Conservation (phyloP, 2,329 filamentous ascomycete genomes). For the Trichoderma guizhouense region DNA sequence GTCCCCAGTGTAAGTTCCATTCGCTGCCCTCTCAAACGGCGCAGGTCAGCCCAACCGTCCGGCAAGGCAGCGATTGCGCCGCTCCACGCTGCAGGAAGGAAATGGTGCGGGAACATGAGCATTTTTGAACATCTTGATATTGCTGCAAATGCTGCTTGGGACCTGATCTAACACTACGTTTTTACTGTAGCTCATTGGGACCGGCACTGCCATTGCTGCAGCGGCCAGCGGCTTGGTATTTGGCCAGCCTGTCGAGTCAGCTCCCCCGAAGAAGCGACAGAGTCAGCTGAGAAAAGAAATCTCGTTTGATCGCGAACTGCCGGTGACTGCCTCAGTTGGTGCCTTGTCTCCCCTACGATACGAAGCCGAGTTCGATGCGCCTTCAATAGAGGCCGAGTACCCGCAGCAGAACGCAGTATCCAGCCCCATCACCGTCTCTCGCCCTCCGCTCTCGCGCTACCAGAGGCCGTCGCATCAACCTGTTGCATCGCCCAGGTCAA, state of each 20-base stretch:
- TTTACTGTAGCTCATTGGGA: slow-evolving; percentile 53
- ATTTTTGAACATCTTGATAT: neutral
- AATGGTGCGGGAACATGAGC: neutral
- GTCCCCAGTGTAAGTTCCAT: slow-evolving; percentile 47
- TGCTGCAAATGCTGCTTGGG: neutral
- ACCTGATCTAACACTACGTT: slow-evolving; percentile 18
- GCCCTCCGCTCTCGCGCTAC: slow-evolving; percentile 38
- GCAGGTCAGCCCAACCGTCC: slow-evolving; percentile 4
- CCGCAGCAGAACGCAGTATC: slow-evolving; percentile 31
- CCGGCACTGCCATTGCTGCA: slow-evolving; percentile 59
- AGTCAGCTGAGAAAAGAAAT: slow-evolving; percentile 30
- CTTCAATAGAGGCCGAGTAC: slow-evolving; percentile 31
- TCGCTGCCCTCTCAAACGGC: slow-evolving; percentile 12
- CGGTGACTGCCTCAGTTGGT: slow-evolving; percentile 27
- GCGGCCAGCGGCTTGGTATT: slow-evolving; percentile 58
- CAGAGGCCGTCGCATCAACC: slow-evolving; percentile 37
- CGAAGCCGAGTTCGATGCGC: slow-evolving; percentile 40
- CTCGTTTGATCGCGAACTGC: slow-evolving; percentile 36
- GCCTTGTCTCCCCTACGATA: slow-evolving; percentile 39
- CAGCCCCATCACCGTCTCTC: slow-evolving; percentile 30
- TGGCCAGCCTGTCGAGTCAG: slow-evolving; percentile 47
- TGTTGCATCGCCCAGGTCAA: slow-evolving; percentile 38
- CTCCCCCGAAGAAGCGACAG: slow-evolving; percentile 27
- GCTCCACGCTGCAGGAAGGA: neutral
- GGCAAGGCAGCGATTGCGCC: slow-evolving; percentile 2